Percentiles rank a stretch among this genome's conserved stretches.
phyloP scores from a whole-genome alignment of 2,329 filamentous ascomycete species.

The Ophiostoma quercus region DNA sequence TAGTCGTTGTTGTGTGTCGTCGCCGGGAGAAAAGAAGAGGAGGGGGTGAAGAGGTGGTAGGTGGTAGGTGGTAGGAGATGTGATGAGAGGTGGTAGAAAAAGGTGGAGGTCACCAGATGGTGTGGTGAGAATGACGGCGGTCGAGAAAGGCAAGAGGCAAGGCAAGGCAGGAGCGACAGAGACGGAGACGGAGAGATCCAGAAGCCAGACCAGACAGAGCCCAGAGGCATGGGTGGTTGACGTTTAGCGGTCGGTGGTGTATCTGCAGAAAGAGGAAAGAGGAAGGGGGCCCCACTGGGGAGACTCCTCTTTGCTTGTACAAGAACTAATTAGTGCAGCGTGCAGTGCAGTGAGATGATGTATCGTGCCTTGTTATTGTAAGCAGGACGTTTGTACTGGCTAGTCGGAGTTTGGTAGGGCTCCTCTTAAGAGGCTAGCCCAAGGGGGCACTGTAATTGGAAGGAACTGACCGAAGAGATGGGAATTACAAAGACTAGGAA shows the following conservation, averaged over 20 bases:
- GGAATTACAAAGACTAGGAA: neutral
- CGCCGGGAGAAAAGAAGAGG: neutral
- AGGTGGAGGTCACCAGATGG: neutral
- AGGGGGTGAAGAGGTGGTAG: neutral
- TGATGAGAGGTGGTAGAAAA: neutral
- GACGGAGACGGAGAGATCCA: slow-evolving; percentile 12
- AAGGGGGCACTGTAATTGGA: neutral
- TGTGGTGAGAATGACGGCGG: slow-evolving; percentile 14
- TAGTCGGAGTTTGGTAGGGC: slow-evolving; percentile 17
- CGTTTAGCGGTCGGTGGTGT: slow-evolving; percentile 17
- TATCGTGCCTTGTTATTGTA: slow-evolving; percentile 16
- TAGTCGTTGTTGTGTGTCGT: neutral
- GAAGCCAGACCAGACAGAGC: neutral
- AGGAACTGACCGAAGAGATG: neutral
- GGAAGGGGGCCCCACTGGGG: slow-evolving; percentile 17
- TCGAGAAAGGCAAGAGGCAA: slow-evolving; percentile 1
- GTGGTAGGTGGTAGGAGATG: neutral
- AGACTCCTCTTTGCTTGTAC: slow-evolving; percentile 13
- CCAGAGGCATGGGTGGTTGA: slow-evolving; percentile 13
- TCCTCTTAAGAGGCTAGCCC: neutral
- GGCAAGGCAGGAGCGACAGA: too few relatives aligned
- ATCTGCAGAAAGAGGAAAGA: slow-evolving; percentile 15
- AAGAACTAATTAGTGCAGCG: neutral
- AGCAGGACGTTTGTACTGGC: slow-evolving; percentile 14
- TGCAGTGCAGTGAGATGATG: neutral